phyloP scores from a whole-genome alignment of 1,139 yeast genomes.

The Groenewaldozyma auringiensis region DNA sequence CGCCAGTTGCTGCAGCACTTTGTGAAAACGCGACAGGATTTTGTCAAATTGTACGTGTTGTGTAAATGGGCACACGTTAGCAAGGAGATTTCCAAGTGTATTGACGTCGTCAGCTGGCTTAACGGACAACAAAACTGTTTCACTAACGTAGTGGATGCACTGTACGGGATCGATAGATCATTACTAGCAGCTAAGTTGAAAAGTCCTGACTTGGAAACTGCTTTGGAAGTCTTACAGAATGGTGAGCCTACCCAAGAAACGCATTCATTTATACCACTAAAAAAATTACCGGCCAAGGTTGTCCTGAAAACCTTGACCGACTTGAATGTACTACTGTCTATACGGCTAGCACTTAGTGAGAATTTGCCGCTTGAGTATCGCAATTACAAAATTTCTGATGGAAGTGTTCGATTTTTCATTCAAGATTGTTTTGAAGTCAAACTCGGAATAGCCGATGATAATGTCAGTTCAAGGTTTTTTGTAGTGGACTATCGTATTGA shows the following conservation, averaged over 20 bases:
- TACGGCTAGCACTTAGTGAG: slow-evolving; percentile 61
- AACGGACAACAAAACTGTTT: slow-evolving; percentile 70
- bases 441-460: slow-evolving; percentile 61
- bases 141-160: slow-evolving; percentile 55
- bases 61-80: slow-evolving; percentile 80
- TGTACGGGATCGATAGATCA: slow-evolving; percentile 53
- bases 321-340: slow-evolving; percentile 63
- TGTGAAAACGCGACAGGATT: slow-evolving; percentile 69
- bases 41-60: slow-evolving; percentile 72
- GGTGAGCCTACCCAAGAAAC: slow-evolving; percentile 75
- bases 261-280: slow-evolving; percentile 49
- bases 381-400: slow-evolving; percentile 61
- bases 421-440: slow-evolving; percentile 63
- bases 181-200: slow-evolving; percentile 81
- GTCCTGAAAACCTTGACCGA: slow-evolving; percentile 58
- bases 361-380: slow-evolving; percentile 57
- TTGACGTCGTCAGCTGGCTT: slow-evolving; percentile 83
- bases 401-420: slow-evolving; percentile 62
- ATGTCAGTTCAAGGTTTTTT: slow-evolving; percentile 55
- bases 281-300: slow-evolving; percentile 46
- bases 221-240: slow-evolving; percentile 70
- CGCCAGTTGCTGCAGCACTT: slow-evolving; percentile 59
- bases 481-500: slow-evolving; percentile 44
- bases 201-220: slow-evolving; percentile 79
- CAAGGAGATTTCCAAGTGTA: slow-evolving; percentile 60